phyloP scores from a whole-genome alignment of 805 yeast genomes.

The Starmerella powellii region DNA sequence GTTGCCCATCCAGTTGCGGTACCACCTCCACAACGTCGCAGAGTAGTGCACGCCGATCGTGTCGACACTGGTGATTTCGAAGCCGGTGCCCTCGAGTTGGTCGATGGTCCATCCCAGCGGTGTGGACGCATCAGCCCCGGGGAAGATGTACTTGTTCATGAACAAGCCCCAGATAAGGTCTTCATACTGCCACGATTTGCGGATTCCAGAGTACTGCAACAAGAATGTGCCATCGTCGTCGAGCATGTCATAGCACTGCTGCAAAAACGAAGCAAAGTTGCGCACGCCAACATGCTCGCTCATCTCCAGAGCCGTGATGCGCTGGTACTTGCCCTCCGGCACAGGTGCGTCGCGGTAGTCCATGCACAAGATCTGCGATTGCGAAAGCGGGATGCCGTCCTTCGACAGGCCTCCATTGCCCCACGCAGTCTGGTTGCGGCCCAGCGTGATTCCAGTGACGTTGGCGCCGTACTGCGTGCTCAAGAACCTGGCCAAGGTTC shows the following conservation, averaged over 20 bases:
- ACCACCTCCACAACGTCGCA: constrained; percentile 87
- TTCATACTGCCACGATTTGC: constrained; percentile 91
- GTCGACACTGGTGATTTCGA: constrained; percentile 72
- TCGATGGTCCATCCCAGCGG: constrained; percentile 76
- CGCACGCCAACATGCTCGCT: constrained; percentile 93
- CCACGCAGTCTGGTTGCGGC: constrained; percentile 83
- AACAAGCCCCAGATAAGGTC: constrained; percentile 89
- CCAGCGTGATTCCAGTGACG: constrained; percentile 82
- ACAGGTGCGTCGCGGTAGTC: constrained; percentile 87
- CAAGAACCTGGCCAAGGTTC: constrained; percentile 76
- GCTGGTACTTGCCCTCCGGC: constrained; percentile 55
- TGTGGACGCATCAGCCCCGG: constrained; percentile 94
- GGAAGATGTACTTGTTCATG: constrained; percentile 93
- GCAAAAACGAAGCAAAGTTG: constrained; percentile 60
- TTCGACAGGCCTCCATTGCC: constrained; percentile 59
- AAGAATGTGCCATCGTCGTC: constrained; percentile 85
- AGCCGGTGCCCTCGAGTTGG: constrained; percentile 69
- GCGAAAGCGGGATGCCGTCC: constrained; percentile 57
- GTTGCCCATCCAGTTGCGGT: constrained; percentile 84
- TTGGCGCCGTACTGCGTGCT: constrained; percentile 71
- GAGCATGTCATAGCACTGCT: constrained; percentile 72
- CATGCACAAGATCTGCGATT: constrained; percentile 64
- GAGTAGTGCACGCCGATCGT: constrained; percentile 90
- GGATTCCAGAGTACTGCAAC: constrained; percentile 79
- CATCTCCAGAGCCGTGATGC: constrained; percentile 87